These are phyloP conservation scores for Carex littledalei DNA, from an alignment of 176 grass and related monocot species.

Conservation along the genomic window DNA sequence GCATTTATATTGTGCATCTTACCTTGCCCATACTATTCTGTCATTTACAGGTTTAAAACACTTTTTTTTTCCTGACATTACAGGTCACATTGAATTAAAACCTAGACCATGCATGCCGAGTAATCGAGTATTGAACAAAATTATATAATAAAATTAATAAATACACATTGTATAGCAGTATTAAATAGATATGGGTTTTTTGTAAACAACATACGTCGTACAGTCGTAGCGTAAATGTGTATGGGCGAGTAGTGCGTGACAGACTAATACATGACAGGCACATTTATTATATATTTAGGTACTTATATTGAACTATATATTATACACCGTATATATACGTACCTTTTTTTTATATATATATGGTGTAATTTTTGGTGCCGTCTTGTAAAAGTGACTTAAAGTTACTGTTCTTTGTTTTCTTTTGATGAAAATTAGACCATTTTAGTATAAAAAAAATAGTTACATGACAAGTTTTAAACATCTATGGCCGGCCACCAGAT, in stretches of 20 bases:
- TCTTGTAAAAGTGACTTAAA: not conserved
- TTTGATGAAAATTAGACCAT: not conserved
- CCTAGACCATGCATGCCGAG: not conserved
- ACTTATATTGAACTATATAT: not conserved
- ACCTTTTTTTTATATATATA: not conserved
- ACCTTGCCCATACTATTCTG: not conserved
- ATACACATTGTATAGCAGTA: not conserved
- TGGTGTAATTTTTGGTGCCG: not conserved
- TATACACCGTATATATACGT: not conserved
- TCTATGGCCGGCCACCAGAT: not conserved
- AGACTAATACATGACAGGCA: not conserved
- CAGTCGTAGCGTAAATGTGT: constrained; percentile 4
- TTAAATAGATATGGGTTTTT: not conserved
- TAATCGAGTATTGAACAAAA: not conserved
- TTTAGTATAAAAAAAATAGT: not conserved
- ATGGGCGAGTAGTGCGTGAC: not conserved
- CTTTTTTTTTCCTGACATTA: not conserved
- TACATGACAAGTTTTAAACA: not conserved
- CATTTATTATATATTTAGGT: not conserved
- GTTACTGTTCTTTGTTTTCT: not conserved
- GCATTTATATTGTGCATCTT: not conserved
- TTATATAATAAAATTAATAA: not conserved
- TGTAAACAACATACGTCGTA: not conserved
- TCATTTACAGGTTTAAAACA: not conserved
- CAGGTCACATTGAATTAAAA: not conserved